Conservation (phyloP, 2,329 filamentous ascomycete species). For the Colletotrichum cereale region DNA sequence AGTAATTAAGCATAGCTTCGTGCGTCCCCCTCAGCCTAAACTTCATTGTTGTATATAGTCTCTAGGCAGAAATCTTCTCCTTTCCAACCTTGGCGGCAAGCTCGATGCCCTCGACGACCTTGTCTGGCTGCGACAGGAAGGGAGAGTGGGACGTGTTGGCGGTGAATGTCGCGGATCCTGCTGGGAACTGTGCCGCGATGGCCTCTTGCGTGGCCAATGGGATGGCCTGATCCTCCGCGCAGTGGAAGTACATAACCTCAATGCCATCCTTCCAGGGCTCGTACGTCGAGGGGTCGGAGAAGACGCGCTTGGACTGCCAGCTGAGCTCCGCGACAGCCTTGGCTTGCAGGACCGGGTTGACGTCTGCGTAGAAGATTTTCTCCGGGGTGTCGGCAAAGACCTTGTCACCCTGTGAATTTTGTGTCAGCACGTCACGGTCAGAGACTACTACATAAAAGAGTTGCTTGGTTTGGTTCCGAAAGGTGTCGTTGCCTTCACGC, state of each 20-base stretch:
- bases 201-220: slow-evolving; percentile 41
- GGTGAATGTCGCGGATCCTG: slow-evolving; percentile 29
- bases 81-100: slow-evolving; percentile 32
- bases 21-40: no score
- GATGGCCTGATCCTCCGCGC: slow-evolving; percentile 44
- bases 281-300: slow-evolving; percentile 43
- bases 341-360: slow-evolving; percentile 36
- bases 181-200: slow-evolving; percentile 42
- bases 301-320: slow-evolving; percentile 36
- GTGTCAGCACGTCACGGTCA: slow-evolving; percentile 11
- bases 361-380: slow-evolving; percentile 46
- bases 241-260: slow-evolving; percentile 45
- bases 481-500: background rate
- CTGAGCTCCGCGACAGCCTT: slow-evolving; percentile 37
- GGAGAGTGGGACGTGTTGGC: slow-evolving; percentile 35
- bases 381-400: slow-evolving; percentile 29
- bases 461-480: background rate
- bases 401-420: slow-evolving; percentile 29
- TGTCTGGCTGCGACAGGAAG: slow-evolving; percentile 34
- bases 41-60: no score
- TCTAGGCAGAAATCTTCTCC: slow-evolving; percentile 20
- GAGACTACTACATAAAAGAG: background rate
- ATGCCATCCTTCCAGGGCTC: slow-evolving; percentile 48
- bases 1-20: no score
- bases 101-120: slow-evolving; percentile 33